Base-by-base conservation (phyloP, 768 basidiomycete genomes). In the Ramaria rubella region DNA sequence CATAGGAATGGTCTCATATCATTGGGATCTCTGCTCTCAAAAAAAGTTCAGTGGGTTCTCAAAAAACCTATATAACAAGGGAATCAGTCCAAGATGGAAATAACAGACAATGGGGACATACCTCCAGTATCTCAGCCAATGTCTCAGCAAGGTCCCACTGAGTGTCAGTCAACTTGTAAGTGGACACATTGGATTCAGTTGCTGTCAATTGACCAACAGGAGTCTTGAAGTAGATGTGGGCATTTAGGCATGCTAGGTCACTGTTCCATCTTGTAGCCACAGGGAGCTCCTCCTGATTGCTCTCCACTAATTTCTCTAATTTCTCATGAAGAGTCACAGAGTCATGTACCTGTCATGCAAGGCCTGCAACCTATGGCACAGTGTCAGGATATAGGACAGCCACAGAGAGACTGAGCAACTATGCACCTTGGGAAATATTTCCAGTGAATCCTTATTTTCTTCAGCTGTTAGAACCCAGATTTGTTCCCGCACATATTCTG, bases 231-330 rank as follows among this genome's bases (percentile, higher is more conserved):
- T 62, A 54, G 7, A 68, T 43, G 56, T 70, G 69, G 14, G 67
- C 58, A 5, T 27, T 27, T 4, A 72, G 55, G 54, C 68, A 71
- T 1, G 34, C 62, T 19, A 67, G 52, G 42, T 72, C 68, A 15
- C 67, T 64, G 52, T 70, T 68, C 69, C 71, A 72, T 2, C 65
- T 50, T 4, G 69, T 71, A 29, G 69, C 63, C 50, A 70, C 64
- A 1, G 54, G 14, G 7, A 53, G 51, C 4, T 60, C 51, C 27
- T 7, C 19, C 9, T 48, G 34, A 46, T 66, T 57, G 17, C 51
- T 36, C 24, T 40, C 1, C 4, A 70, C 61, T 12, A 70, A 57
- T 6, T 55, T 48, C 5, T 65, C 55, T 56, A 71, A 71, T 26
- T 62, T 62, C 26, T 64, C 65, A 8, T 64, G 62, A 4, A 70